Base-by-base conservation (phyloP, 768 basidiomycete genomes). In the Leccinum aurantiacum region DNA sequence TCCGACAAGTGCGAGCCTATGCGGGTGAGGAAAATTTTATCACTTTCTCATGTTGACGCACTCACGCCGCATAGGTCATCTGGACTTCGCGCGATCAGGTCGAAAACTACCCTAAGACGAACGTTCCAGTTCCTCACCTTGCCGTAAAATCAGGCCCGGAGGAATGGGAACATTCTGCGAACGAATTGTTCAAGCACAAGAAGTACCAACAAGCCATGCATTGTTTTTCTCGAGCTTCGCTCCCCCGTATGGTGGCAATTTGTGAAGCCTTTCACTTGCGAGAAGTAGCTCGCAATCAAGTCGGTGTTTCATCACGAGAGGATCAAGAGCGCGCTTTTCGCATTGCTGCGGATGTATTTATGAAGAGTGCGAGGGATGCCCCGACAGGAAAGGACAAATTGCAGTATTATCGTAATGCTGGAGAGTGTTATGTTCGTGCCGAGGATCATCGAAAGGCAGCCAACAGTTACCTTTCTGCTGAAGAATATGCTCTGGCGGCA, bases 1-100 rank as follows among this genome's bases (percentile, higher is more conserved):
- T 88, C 87, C 0, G 71, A 76, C 1, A 83, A 79, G 58, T 76
- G 80, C 17, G 80, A 83, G 46, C 79, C 86, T 2, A 84, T 88
- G 82, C 75, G 78, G 63, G 87, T 87, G 53, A 22, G 22, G 22
- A 22, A 22, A 22, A 22, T 22, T 22, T 22, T 22, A 22, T 22
- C 22, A 22, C 22, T 22, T 67, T 67, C 24, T 29, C 3, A 13
- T n/a, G 6, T 29, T 27, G 10, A 13, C 1, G 7, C 29, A 14
- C 51, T 66, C 17, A 64, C 22, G 8, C 7, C 1, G 9, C 6
- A 24, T 56, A 89, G 87, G 65, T 74, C 6, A 73, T 85, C 31
- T 88, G 86, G 87, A 76, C 74, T 1, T 71, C 72, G 0, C 75
- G 73, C 24, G 65, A 73, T 55, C 79, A 80, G 29, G 70, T 89